Evolutionary conservation across 345 rosid genomes (phyloP).

Genomic region (Camelina sativa): DNA sequence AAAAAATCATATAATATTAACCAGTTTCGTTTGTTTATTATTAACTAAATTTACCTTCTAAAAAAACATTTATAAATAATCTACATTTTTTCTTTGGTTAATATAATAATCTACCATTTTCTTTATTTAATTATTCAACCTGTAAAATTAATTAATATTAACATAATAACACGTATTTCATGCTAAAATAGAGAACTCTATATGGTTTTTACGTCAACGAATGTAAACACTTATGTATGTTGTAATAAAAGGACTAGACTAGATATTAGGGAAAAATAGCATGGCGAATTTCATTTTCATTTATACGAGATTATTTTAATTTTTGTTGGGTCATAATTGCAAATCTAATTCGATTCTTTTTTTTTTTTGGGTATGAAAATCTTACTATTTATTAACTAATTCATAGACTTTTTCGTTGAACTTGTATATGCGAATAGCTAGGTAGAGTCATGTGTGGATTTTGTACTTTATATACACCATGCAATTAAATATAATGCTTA

Average conservation of each 20-base stretch:
- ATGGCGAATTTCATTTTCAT: neutral
- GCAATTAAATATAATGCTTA: conserved; percentile 23
- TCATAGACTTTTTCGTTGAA: conserved; percentile 12
- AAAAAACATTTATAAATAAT: neutral
- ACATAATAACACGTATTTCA: neutral
- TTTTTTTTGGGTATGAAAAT: neutral
- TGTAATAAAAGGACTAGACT: neutral
- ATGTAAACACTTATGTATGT: neutral
- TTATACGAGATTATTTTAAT: neutral
- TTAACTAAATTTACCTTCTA: conserved; percentile 3
- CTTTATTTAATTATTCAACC: neutral
- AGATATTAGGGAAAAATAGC: neutral
- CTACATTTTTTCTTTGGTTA: neutral
- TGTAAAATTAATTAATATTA: neutral
- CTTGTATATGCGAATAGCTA: neutral
- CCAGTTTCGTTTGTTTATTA: conserved; percentile 7
- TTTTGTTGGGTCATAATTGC: neutral
- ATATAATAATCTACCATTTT: no score
- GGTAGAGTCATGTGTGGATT: conserved; percentile 25
- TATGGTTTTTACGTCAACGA: neutral
- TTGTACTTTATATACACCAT: conserved; percentile 18
- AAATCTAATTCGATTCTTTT: neutral
- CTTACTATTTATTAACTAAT: neutral
- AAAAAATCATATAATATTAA: neutral
- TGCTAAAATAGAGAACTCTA: neutral